Conservation (phyloP, 164 flowering plant species). For the Warburgia ugandensis region DNA sequence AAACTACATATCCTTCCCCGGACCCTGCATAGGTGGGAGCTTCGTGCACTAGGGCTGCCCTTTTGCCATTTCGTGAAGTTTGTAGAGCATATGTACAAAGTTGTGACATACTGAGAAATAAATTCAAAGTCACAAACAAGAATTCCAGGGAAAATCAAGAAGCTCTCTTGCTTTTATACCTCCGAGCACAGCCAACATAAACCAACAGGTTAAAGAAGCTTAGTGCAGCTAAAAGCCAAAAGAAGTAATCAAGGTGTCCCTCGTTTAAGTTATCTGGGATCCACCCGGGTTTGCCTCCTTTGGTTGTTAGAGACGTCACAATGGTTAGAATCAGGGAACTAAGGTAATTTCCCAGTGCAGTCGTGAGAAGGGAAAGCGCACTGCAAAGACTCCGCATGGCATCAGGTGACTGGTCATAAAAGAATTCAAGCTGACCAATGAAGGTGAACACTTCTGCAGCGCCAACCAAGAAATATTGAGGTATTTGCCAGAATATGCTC, state of each 20-base stretch:
- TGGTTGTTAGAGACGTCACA: slow-evolving; percentile 45
- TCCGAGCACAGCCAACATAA: slow-evolving; percentile 38
- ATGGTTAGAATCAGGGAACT: slow-evolving; percentile 56
- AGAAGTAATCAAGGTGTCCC: slow-evolving; percentile 72
- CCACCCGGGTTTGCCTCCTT: slow-evolving; percentile 54
- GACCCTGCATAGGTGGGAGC: too few species aligned
- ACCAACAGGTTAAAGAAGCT: slow-evolving; percentile 48
- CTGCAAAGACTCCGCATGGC: slow-evolving; percentile 73
- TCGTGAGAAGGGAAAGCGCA: slow-evolving; percentile 51
- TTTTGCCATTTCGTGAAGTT: too few species aligned
- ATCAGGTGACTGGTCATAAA: slow-evolving; percentile 76
- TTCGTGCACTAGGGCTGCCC: too few species aligned
- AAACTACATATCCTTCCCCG: too few species aligned
- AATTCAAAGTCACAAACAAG: too few species aligned
- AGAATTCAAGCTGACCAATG: slow-evolving; percentile 72
- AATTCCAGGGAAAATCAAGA: slow-evolving; percentile 15
- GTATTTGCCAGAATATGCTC: slow-evolving; percentile 68
- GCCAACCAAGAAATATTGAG: slow-evolving; percentile 68
- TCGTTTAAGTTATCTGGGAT: slow-evolving; percentile 58
- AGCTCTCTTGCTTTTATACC: slow-evolving; percentile 45
- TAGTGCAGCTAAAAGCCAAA: slow-evolving; percentile 66
- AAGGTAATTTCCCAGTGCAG: slow-evolving; percentile 54
- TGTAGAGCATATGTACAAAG: too few species aligned
- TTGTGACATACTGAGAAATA: too few species aligned
- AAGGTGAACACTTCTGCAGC: slow-evolving; percentile 59